Evolutionary conservation across 2,329 filamentous ascomycete species (phyloP), one percentile per base, ranked within the genome.

Genomic region (Penicillium oxalicum): DNA sequence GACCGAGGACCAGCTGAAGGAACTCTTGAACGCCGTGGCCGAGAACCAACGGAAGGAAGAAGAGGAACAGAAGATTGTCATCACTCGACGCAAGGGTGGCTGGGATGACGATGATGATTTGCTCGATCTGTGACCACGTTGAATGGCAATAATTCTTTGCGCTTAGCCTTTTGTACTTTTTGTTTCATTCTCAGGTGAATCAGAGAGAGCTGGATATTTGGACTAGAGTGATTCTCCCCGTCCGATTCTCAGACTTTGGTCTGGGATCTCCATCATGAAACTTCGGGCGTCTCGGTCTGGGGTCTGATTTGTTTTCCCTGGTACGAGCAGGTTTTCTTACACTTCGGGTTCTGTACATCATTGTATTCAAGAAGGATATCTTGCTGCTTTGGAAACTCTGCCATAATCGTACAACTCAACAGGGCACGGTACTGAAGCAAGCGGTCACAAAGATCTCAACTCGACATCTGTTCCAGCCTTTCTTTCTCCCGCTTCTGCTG

Each of bases 1-100:
- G 40, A 91, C 87, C 1, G 93, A 98, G 72, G 83, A 85, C 42
- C 91, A 97, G 75, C 77, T 98, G 63, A 96, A 97, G 76, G 89
- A 95, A 58, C 77, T 98, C 49, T 73, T 98, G 55, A 87, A 83
- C 54, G 88, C 89, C 12, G 81, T 96, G 51, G 85, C 88, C 25
- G 90, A 95, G 64, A 86, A 82, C 58, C 78, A 83, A 71, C 68
- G 68, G 51, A 70, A 74, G 59, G 70, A 74, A 48, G 70, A 74
- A 48, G 81, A 88, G 70, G 76, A 77, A 51, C 82, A 88, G 67
- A 93, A 89, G 75, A 93, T 96, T 69, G 88, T 94, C 33, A 87
- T 95, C 49, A 86, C 78, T 61, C 78, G 91, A 62, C 79, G 90
- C 64, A 94, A 91, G 71, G 88, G 81, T 3, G 88, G 86, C 64